Conservation (phyloP, 768 basidiomycete species). For the Hericium rajendrae region DNA sequence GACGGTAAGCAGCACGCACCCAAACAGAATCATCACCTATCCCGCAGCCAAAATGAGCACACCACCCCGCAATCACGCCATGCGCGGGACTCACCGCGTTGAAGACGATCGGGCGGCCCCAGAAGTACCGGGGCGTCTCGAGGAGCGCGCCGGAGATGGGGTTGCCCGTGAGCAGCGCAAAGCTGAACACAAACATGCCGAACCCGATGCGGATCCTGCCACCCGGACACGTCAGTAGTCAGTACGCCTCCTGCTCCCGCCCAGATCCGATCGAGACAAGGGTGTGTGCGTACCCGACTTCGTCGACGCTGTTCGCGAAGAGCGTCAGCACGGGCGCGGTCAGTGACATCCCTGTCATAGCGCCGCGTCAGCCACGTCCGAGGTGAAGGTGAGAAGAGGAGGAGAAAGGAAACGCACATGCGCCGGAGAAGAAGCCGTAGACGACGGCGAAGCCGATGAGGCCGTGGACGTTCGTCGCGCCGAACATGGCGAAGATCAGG, state of each 20-base stretch:
- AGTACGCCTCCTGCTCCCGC: no score
- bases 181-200: not conserved
- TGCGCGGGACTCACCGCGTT: not conserved
- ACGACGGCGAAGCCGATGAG: slow-evolving; percentile 32
- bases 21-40: not conserved
- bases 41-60: not conserved
- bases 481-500: slow-evolving; percentile 32
- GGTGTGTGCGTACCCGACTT: slow-evolving; percentile 2
- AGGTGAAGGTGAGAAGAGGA: not conserved
- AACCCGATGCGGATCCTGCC: not conserved
- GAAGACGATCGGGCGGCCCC: not conserved
- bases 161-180: not conserved
- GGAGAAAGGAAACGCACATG: slow-evolving; percentile 21
- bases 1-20: not conserved
- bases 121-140: not conserved
- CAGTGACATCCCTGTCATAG: slow-evolving; percentile 19
- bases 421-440: slow-evolving; percentile 41
- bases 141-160: not conserved
- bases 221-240: not conserved
- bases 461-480: slow-evolving; percentile 24
- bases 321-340: not conserved
- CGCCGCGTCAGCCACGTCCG: not conserved
- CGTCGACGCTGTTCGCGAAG: not conserved
- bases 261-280: not conserved
- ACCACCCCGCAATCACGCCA: not conserved